These are phyloP conservation scores for Leishmania major DNA, from an alignment of 208 protist genomes.

Conservation along the genomic window DNA sequence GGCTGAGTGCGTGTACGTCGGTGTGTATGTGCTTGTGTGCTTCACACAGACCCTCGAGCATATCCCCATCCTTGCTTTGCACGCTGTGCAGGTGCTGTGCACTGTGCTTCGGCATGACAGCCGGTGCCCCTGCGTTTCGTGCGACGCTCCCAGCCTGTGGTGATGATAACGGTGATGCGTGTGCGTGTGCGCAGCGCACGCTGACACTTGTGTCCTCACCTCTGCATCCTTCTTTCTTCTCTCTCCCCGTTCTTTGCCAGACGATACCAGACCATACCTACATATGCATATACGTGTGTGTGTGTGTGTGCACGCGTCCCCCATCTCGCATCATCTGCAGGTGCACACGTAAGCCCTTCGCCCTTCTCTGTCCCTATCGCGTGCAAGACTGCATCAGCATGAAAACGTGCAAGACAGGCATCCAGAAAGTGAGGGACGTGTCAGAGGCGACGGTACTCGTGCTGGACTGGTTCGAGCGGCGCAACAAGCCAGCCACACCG, in stretches of 20 bases:
- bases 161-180: not conserved
- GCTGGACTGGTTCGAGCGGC: conserved; percentile 82
- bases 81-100: not conserved
- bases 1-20: not conserved
- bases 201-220: not conserved
- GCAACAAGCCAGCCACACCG: conserved; percentile 80
- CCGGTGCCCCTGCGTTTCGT: not conserved
- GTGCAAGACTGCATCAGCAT: conserved; percentile 5
- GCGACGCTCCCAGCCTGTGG: not conserved
- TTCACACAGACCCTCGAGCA: not conserved
- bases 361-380: not conserved
- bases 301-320: not conserved
- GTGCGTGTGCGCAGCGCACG: not conserved
- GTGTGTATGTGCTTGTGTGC: not conserved
- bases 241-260: not conserved
- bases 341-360: not conserved
- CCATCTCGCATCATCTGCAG: not conserved
- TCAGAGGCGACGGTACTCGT: conserved; percentile 46
- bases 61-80: not conserved
- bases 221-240: not conserved
- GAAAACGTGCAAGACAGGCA: conserved; percentile 34
- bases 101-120: not conserved
- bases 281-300: not conserved
- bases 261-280: not conserved
- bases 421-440: conserved; percentile 59